Percentiles rank a stretch among this genome's conserved stretches.
These are phyloP conservation scores for Prunus armeniaca DNA, from an alignment of 306 rosid species.

Conservation along the genomic window DNA sequence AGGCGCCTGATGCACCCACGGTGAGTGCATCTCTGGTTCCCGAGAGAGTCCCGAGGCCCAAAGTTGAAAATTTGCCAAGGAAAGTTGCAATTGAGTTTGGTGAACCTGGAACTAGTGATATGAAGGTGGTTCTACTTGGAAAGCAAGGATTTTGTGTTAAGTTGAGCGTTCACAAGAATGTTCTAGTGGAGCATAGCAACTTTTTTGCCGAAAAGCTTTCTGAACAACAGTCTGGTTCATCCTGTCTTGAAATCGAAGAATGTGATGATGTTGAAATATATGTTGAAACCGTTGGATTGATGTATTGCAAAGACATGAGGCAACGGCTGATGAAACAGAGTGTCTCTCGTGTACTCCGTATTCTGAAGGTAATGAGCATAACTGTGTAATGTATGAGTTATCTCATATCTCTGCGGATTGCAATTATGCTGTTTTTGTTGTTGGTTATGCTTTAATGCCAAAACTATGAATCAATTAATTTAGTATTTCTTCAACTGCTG, in stretches of 20 bases:
- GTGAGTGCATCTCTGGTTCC: slow-evolving; percentile 41
- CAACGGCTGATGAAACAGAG: slow-evolving; percentile 85
- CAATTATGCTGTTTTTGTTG: neutral
- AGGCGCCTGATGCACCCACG: slow-evolving; percentile 45
- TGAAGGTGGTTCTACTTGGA: slow-evolving; percentile 68
- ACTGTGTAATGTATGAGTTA: slow-evolving; percentile 4
- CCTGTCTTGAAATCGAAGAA: slow-evolving; percentile 66
- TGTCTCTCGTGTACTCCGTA: slow-evolving; percentile 74
- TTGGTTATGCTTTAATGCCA: neutral
- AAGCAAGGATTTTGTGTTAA: slow-evolving; percentile 92
- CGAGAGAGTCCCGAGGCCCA: slow-evolving; percentile 61
- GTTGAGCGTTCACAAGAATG: slow-evolving; percentile 78
- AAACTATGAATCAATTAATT: neutral
- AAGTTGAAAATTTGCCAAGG: slow-evolving; percentile 65
- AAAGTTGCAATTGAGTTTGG: slow-evolving; percentile 96
- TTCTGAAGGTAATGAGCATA: slow-evolving; percentile 62
- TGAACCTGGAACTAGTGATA: slow-evolving; percentile 79
- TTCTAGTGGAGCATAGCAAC: slow-evolving; percentile 53
- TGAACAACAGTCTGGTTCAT: slow-evolving; percentile 40
- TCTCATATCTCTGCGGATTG: slow-evolving; percentile 13
- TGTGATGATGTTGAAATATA: slow-evolving; percentile 91
- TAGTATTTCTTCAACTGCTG: neutral
- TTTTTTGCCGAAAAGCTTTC: slow-evolving; percentile 63
- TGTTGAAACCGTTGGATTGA: slow-evolving; percentile 85
- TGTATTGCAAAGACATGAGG: slow-evolving; percentile 89